Conservation (phyloP, 2,329 filamentous ascomycete genomes). For the Pseudogymnoascus sp. region DNA sequence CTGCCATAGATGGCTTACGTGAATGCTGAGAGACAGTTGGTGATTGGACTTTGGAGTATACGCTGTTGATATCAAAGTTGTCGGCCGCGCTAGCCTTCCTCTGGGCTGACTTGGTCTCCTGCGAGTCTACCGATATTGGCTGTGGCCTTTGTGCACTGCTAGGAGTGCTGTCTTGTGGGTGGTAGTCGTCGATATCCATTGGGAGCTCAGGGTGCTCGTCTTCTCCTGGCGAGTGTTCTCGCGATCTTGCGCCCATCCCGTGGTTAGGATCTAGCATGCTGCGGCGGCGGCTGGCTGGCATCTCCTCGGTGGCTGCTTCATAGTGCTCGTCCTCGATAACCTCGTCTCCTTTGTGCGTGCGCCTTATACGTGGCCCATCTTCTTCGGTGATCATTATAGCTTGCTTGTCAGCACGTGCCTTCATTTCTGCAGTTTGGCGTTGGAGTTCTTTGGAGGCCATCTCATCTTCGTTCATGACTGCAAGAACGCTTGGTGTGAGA, state of each 20-base stretch:
- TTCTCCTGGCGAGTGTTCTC: conserved; percentile 30
- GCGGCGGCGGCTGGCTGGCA: conserved; percentile 28
- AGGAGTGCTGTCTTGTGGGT: conserved; percentile 23
- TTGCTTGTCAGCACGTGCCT: conserved; percentile 70
- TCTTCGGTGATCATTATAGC: conserved; percentile 72
- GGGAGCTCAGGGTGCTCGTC: conserved; percentile 20
- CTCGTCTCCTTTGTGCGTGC: conserved; percentile 94
- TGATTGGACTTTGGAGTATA: conserved; percentile 76
- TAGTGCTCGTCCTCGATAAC: conserved; percentile 66
- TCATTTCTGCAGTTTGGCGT: conserved; percentile 64
- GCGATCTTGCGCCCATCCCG: conserved; percentile 26
- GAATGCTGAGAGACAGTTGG: conserved; percentile 44
- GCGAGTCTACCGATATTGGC: conserved; percentile 20
- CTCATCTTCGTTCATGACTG: conserved; percentile 82
- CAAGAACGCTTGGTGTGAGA: conserved; percentile 65
- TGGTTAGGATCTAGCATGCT: conserved; percentile 31
- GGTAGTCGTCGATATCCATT: conserved; percentile 23
- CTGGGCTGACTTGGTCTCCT: not conserved
- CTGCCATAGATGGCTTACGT: conserved; percentile 40
- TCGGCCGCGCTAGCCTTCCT: conserved; percentile 19
- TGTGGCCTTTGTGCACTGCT: conserved; percentile 11
- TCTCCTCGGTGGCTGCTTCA: conserved; percentile 29
- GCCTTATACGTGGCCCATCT: conserved; percentile 67
- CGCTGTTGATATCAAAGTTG: conserved; percentile 74
- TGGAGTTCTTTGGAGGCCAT: conserved; percentile 89